Base-by-base conservation (phyloP, 441 rosid species). In the Jatropha multifida region DNA sequence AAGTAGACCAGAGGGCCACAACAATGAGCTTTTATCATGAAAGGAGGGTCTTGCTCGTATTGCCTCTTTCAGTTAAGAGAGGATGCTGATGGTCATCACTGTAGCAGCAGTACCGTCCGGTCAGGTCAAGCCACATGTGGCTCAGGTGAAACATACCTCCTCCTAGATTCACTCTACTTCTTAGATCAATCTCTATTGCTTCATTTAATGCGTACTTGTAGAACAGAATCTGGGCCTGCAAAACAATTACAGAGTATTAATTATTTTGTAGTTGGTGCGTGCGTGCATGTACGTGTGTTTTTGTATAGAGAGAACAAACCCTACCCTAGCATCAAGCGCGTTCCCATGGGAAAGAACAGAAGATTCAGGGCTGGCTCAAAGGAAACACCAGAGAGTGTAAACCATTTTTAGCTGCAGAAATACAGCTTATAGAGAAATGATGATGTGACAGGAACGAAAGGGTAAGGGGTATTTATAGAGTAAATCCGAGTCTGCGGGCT, bases 331-430 rank as follows among this genome's bases (percentile, higher is more conserved):
- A 72, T 80, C 77, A 48, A 27, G 68, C 7, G 15, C 82, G 82
- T 48, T 76, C 76, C 79, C 82, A 76, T 32, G 82, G 82, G 2
- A 3, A 51, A 37, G 82, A 14, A 79, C 23, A 6, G 76, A 7
- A 9, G 13, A 12, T 20, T 61, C 75, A 12, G 82, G 76, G 42
- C 8, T 41, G 58, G 18, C 72, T 3, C 4, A 15, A 40, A 80
- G 74, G 71, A 76, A 68, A 69, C 17, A 26, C 74, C 63, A 60
- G 1, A 76, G 46, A 11, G 52, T 3, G 0, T 3, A 58, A 68
- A 49, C 79, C 82, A 76, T 76, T 12, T 44, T 55, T 44, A 27
- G 32, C 32, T 27, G 32, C 32, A 27, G 32, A 27, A 0, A 27
- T 27, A 27, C 32, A 27, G 32, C 32, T 27, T 27, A 27, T 27